Percentiles rank a stretch among this genome's conserved stretches.
These are phyloP conservation scores for Bromus sterilis DNA, from an alignment of 176 grass and related monocot species.

Conservation along the genomic window DNA sequence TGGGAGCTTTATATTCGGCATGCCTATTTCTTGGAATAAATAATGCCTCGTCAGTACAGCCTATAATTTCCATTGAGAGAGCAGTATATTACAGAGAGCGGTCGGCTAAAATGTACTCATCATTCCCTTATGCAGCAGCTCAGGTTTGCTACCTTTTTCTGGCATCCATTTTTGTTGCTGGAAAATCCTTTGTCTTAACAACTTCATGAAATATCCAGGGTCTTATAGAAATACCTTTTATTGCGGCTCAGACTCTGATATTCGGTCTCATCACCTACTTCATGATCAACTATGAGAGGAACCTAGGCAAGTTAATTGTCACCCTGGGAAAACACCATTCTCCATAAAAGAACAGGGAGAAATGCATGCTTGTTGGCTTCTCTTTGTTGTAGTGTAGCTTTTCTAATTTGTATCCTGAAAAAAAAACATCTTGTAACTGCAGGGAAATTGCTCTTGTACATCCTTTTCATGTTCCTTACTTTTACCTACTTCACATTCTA, in stretches of 20 bases:
- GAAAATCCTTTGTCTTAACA: not conserved
- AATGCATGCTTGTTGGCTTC: not conserved
- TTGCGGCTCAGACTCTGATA: slow-evolving; percentile 53
- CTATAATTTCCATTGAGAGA: slow-evolving; percentile 67
- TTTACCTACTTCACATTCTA: slow-evolving; percentile 85
- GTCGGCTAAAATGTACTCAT: slow-evolving; percentile 63
- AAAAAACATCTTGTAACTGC: slow-evolving; percentile 8
- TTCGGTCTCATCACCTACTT: slow-evolving; percentile 71
- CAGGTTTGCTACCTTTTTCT: slow-evolving; percentile 39
- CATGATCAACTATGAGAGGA: slow-evolving; percentile 77
- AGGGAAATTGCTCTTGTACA: slow-evolving; percentile 68
- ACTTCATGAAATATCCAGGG: slow-evolving; percentile 42
- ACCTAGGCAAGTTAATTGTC: slow-evolving; percentile 29
- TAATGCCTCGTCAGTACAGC: slow-evolving; percentile 59
- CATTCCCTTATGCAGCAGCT: slow-evolving; percentile 68
- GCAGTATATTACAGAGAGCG: slow-evolving; percentile 68
- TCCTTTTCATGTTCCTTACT: slow-evolving; percentile 64
- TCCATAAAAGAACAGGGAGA: not conserved
- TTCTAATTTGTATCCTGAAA: not conserved
- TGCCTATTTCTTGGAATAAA: slow-evolving; percentile 70
- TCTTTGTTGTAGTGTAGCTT: not conserved
- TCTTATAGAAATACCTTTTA: slow-evolving; percentile 69
- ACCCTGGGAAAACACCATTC: not conserved
- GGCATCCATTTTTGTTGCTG: not conserved
- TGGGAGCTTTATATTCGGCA: slow-evolving; percentile 65